phyloP scores from a whole-genome alignment of 345 rosid species.

The Odontarrhena argentea region DNA sequence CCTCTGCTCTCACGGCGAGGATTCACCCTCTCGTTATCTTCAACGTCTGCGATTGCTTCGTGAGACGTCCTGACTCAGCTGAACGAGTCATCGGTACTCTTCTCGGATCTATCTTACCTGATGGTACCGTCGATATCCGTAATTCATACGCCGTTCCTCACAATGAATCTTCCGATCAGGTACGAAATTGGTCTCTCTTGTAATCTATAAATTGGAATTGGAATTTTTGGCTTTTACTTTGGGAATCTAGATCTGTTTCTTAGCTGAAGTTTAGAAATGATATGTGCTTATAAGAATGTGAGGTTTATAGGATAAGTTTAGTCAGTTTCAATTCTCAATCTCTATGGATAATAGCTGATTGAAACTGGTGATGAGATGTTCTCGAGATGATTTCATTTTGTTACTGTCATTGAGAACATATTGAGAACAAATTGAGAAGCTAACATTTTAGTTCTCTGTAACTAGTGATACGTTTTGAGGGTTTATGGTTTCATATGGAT shows the following conservation, averaged over 20 bases:
- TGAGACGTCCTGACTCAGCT: slow-evolving; percentile 89
- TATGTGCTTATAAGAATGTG: slow-evolving; percentile 6
- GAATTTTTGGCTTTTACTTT: background rate
- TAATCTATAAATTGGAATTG: too few relatives aligned
- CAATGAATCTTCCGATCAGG: slow-evolving; percentile 91
- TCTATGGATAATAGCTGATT: background rate
- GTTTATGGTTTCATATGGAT: slow-evolving; percentile 19
- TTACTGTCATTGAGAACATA: background rate
- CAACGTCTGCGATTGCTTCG: slow-evolving; percentile 93
- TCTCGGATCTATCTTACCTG: slow-evolving; percentile 80
- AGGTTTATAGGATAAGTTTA: background rate
- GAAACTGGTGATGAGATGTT: background rate
- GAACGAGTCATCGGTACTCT: slow-evolving; percentile 97
- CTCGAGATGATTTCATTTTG: background rate
- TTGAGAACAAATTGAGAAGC: too few relatives aligned
- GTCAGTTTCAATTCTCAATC: background rate
- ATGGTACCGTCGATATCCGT: slow-evolving; percentile 91
- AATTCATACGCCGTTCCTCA: slow-evolving; percentile 98
- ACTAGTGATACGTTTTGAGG: background rate
- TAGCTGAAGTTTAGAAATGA: slow-evolving; percentile 11
- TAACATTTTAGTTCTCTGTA: too few relatives aligned
- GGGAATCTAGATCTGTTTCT: slow-evolving; percentile 29
- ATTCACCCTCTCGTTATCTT: slow-evolving; percentile 90
- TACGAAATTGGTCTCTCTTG: slow-evolving; percentile 1
- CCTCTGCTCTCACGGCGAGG: slow-evolving; percentile 54